These are phyloP conservation scores for Cardamine chenopodiifolia DNA, from an alignment of 345 rosid genomes.

Conservation along the genomic window DNA sequence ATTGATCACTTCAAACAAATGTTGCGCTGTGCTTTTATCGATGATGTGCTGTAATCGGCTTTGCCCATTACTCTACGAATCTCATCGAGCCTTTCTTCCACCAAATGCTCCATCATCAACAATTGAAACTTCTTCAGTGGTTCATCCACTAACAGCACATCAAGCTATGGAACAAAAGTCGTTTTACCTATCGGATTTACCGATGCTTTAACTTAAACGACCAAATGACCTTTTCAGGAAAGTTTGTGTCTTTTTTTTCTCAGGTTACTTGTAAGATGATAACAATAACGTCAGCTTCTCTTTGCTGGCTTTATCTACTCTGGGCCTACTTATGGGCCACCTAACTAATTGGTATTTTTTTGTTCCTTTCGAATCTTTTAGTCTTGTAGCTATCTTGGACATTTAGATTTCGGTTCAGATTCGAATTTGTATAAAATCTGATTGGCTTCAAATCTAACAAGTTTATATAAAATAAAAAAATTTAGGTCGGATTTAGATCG, in stretches of 20 bases:
- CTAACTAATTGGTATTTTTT: not conserved
- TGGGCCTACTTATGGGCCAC: constrained; percentile 14
- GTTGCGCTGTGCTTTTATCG: constrained; percentile 78
- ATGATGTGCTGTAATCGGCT: constrained; percentile 77
- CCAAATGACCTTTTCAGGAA: constrained; percentile 18
- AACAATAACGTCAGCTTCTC: constrained; percentile 14
- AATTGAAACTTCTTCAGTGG: constrained; percentile 15
- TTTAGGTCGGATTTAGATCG: too few relatives aligned
- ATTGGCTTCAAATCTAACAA: too few relatives aligned
- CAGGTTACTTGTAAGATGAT: constrained; percentile 26
- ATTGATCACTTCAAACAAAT: constrained; percentile 93
- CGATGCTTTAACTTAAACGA: constrained; percentile 25
- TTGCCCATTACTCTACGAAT: constrained; percentile 72
- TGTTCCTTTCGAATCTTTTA: too few relatives aligned
- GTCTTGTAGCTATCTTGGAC: too few relatives aligned
- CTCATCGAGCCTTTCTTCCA: constrained; percentile 82
- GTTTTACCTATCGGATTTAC: not conserved
- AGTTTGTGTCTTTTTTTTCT: constrained; percentile 10
- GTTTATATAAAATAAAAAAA: too few relatives aligned
- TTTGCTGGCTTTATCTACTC: constrained; percentile 9
- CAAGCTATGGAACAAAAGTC: constrained; percentile 2
- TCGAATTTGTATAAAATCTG: too few relatives aligned
- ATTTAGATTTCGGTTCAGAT: too few relatives aligned
- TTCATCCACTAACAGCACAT: not conserved
- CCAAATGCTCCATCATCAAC: constrained; percentile 27